Conservation (phyloP, 2,329 filamentous ascomycete genomes). For the Hymenoscyphus infarciens region DNA sequence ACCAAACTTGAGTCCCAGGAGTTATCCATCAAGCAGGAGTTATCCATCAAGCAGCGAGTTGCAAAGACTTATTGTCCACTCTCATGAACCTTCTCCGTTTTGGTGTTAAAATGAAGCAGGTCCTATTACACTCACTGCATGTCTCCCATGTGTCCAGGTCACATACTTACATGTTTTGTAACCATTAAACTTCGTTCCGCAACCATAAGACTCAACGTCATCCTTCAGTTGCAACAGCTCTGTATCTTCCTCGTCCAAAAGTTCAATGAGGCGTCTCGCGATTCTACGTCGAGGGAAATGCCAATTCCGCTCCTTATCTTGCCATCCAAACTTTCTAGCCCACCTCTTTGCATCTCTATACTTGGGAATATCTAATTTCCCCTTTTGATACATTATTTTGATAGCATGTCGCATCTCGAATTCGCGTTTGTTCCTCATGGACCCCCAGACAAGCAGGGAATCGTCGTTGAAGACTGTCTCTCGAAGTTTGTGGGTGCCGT, state of each 20-base stretch:
- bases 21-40: too few relatives aligned
- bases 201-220: neutral
- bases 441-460: neutral
- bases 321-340: neutral
- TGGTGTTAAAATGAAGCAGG: too few relatives aligned
- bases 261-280: neutral
- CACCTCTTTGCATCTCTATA: neutral
- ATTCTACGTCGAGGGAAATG: neutral
- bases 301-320: neutral
- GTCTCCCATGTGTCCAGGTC: neutral
- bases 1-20: too few relatives aligned
- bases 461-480: neutral
- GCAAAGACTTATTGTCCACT: too few relatives aligned
- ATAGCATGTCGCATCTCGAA: neutral
- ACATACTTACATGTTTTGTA: neutral
- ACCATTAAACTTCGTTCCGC: neutral
- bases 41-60: too few relatives aligned
- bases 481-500: neutral
- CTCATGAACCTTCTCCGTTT: too few relatives aligned
- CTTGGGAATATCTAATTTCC: neutral
- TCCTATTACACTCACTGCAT: neutral
- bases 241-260: neutral
- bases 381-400: neutral
- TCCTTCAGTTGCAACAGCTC: neutral
- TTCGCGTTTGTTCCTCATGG: neutral